Base-by-base conservation (phyloP, 768 basidiomycete genomes). In the Suillus discolor region DNA sequence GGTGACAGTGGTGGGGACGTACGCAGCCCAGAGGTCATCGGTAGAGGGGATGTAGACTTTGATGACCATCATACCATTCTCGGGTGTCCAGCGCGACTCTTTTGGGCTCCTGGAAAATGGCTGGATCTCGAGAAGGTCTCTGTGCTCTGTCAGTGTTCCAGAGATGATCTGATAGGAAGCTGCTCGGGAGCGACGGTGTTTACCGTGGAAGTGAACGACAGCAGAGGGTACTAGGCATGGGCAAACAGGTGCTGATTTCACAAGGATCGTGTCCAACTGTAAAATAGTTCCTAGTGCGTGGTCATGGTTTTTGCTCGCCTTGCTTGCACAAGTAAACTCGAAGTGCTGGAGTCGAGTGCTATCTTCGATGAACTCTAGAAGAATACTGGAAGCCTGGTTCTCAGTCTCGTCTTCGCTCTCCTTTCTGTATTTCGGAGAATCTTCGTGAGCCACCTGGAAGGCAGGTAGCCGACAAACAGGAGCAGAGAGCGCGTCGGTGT, bases 11-110 rank as follows among this genome's bases (percentile, higher is more conserved):
- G 73, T 73, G 23, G 79, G 72, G 25, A 80, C 78, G 49, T 73
- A 74, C 55, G 81, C 65, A 68, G 70, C 77, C 80, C 80, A 81
- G 62, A 79, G 73, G 65, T 81, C 80, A 65, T 80, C 76, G 42
- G 75, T 80, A 44, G 73, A 71, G 42, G 79, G 79, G 11, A 80
- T 78, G 53, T 77, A 75, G 15, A 81, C 78, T 68, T 81, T 81
- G 72, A 81, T 69, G 63, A 79, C 45, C 60, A 81, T 81, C 67
- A 69, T 71, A 5, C 77, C 79, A 34, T 75, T 67, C 38, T 70
- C 69, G 38, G 80, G 72, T 25, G 72, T 72, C 80, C 80, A 81
- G 59, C 68, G 71, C 6, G 62, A n/a, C 18, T 44, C 57, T 31
- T 18, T 18, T 20, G 11, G 4, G 54, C 20, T 15, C 20, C 20